Evolutionary conservation across 331 rosid species (phyloP).

Genomic region (Stylosanthes scabra): DNA sequence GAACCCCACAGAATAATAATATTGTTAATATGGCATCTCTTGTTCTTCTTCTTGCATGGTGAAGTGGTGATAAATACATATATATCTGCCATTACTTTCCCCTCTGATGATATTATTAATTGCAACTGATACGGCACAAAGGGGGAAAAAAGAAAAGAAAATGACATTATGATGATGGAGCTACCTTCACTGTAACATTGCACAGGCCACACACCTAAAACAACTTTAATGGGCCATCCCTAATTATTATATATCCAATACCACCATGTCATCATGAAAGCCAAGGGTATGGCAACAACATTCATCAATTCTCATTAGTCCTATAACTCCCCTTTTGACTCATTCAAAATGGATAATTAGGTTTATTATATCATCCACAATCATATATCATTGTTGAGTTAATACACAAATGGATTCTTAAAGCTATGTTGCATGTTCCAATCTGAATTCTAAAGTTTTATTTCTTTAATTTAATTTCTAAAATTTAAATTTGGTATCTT

Average conservation of each 20-base stretch:
- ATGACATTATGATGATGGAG: constrained; percentile 43
- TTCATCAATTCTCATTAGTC: constrained; percentile 26
- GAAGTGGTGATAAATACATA: neutral
- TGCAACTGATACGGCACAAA: constrained; percentile 32
- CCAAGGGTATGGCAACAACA: constrained; percentile 1
- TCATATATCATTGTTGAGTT: no score
- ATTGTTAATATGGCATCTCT: neutral
- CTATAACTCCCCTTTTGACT: constrained; percentile 46
- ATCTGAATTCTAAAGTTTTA: no score
- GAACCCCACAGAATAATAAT: no score
- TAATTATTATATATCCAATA: constrained; percentile 37
- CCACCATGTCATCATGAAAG: constrained; percentile 39
- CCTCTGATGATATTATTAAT: constrained; percentile 39
- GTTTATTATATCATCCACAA: no score
- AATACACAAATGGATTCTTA: no score
- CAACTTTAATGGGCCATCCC: constrained; percentile 52
- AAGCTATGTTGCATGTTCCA: no score
- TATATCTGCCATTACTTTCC: constrained; percentile 38
- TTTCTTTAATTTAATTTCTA: no score
- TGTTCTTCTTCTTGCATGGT: constrained; percentile 37
- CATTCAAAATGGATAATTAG: neutral
- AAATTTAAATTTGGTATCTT: no score
- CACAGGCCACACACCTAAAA: constrained; percentile 42
- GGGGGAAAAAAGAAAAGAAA: neutral
- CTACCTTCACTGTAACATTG: constrained; percentile 40